Base-by-base conservation (phyloP, 2,329 filamentous ascomycete genomes). In the Colletotrichum sp. region DNA sequence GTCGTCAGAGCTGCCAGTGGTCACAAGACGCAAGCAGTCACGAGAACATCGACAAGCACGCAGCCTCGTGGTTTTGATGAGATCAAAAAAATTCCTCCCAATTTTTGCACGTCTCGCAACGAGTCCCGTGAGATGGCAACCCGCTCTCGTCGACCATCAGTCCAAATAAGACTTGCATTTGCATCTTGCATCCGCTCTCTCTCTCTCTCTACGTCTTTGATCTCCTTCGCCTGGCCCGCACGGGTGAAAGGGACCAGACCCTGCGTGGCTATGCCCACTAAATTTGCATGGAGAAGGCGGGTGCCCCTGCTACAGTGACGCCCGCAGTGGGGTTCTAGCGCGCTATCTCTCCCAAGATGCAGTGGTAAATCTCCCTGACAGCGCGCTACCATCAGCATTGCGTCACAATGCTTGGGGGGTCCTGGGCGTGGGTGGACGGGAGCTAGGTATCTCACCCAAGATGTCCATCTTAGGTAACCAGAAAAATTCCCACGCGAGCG, bases 221-320 rank as follows among this genome's bases (percentile, higher is more conserved):
- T 64, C 73, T 52, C 57, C 10, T 57, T 60, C 69, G 39, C 39
- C 60, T 68, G 43, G 57, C 59, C 73, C 70, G 64, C 73, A 68
- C 64, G 73, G 74, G 43, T 74, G 70, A 74, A 76, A 68, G 74
- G 74, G 74, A 76, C 74, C 74, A 76, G 74, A 76, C 70, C 70
- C 74, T 73, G 70, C 74, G 74, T 76, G 74, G 74, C 74, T 76
- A 69, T 76, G 74, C 74, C 48, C 57, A 67, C 64, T 73, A 30
- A 68, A 26, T 16, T 64, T 18, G 32, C 24, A 67, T 66, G 36
- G 39, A 32, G 32, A 71, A 74, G 59, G 43, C 59, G 24, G 52
- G 36, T 72, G 55, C 26, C 64, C 64, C 28, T 76, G 74, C 64
- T 55, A 65, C 57, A 57, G 64, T 74, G 70, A 73, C 59, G 32